Evolutionary conservation across 192 early-diverging fungal species (phyloP), one percentile per base, ranked within the genome.

Genomic region (Backusella mclennaniae): DNA sequence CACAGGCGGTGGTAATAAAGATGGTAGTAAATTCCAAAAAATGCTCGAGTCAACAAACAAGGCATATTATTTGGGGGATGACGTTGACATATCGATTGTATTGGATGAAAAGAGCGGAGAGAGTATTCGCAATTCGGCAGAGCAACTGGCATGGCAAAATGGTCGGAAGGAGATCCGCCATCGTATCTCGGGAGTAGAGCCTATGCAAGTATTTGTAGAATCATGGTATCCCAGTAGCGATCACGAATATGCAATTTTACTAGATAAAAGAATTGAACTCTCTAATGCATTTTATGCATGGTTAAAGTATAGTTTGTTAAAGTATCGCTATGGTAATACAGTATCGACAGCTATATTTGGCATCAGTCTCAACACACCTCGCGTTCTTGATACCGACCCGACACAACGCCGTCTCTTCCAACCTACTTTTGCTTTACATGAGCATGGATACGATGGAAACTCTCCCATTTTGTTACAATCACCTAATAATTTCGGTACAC

Each of bases 251-350:
- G 87, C 82, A 4, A 74, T 90, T 15, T 42, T 89, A 31, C 53
- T 90, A 15, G 87, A 90, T 66, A 88, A 90, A 69, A 84, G 89
- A 67, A 74, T 89, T 14, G 88, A 90, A 67, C 75, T 90, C 3
- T 90, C 89, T 0, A 84, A 83, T 15, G 71, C 80, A 69, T 89
- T 87, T 66, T 89, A 88, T 75, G 74, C 76, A 9, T 90, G 88
- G 88, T 76, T 82, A 33, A 89, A 89, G 74, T 87, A 85, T 44
- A 77, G 77, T 29, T 68, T 90, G 44, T 77, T 90, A 35, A 82
- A 82, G 72, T 89, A 89, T 73, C 84, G 85, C 14, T 90, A 90
- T 6, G 77, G 78, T 38, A 73, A 70, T 23, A 17, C 9, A 3
- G 44, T 41, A 52, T 74, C 84, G 42, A 38, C 23, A 8, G 6